Percentiles rank a stretch among this genome's conserved stretches.
Evolutionary conservation across 108 stramenopile genomes (phyloP).

Genomic region (Mediolabrus comicus): DNA sequence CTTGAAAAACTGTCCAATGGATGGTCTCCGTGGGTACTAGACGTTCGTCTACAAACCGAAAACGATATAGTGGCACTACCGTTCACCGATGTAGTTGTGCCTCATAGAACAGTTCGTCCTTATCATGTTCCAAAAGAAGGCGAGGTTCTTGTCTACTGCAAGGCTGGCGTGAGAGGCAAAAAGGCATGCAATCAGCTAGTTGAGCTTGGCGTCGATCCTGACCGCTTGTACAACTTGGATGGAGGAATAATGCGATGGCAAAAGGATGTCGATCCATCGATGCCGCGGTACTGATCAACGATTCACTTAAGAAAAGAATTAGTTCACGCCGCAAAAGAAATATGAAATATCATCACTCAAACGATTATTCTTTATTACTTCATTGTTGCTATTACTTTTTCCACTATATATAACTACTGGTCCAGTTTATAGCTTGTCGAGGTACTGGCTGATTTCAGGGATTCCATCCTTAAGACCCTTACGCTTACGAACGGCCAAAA

Average conservation of each 20-base stretch:
- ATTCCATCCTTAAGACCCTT: constrained; percentile 96
- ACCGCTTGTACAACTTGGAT: constrained; percentile 86
- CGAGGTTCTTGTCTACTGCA: constrained; percentile 91
- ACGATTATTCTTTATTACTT: constrained; percentile 6
- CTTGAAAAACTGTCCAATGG: constrained; percentile 70
- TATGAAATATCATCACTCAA: not conserved
- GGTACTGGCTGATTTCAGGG: constrained; percentile 94
- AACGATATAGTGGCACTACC: constrained; percentile 91
- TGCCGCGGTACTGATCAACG: constrained; percentile 82
- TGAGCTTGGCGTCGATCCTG: constrained; percentile 71
- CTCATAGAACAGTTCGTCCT: constrained; percentile 75
- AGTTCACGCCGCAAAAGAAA: not conserved
- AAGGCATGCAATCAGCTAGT: constrained; percentile 81
- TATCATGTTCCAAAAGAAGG: constrained; percentile 70
- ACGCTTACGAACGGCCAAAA: constrained; percentile 91
- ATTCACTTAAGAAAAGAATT: not conserved
- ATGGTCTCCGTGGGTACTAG: constrained; percentile 93
- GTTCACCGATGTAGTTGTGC: constrained; percentile 84
- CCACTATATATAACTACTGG: not conserved
- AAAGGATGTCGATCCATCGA: constrained; percentile 78
- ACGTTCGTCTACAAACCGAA: constrained; percentile 89
- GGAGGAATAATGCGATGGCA: constrained; percentile 94
- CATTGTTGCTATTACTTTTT: not conserved
- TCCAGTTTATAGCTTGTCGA: constrained; percentile 96
- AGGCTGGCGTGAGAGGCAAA: constrained; percentile 87